These are phyloP conservation scores for Acer campestre DNA, from an alignment of 345 rosid species.

Conservation along the genomic window DNA sequence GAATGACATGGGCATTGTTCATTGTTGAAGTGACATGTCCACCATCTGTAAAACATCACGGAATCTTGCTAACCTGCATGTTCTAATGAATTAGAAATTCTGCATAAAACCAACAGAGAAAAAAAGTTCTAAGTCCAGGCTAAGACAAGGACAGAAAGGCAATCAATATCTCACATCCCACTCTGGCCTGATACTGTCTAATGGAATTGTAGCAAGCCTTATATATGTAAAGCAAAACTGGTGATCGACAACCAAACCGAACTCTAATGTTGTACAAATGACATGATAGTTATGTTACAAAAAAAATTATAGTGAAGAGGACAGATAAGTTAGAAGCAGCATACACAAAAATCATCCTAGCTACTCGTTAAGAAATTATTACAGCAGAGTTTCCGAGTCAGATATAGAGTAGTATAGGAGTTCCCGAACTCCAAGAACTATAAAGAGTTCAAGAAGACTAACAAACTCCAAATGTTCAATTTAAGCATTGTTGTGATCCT, in stretches of 20 bases:
- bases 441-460: conserved; percentile 44
- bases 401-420: conserved; percentile 25
- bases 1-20: neutral
- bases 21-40: conserved; percentile 54
- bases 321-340: neutral
- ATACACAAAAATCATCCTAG: neutral
- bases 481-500: conserved; percentile 37
- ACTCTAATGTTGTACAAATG: too few relatives aligned
- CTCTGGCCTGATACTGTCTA: too few relatives aligned
- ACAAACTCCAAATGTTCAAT: conserved; percentile 40
- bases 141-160: too few relatives aligned
- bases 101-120: too few relatives aligned
- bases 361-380: neutral
- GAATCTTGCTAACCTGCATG: conserved; percentile 25
- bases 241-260: too few relatives aligned
- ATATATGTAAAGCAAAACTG: too few relatives aligned
- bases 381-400: neutral
- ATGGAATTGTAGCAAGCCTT: too few relatives aligned
- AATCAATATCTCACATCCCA: too few relatives aligned
- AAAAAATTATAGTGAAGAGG: too few relatives aligned
- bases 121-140: too few relatives aligned
- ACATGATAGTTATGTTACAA: too few relatives aligned
- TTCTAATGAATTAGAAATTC: too few relatives aligned
- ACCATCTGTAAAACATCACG: conserved; percentile 41
- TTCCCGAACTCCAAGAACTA: conserved; percentile 51